Percentiles rank a stretch among this genome's conserved stretches.
phyloP scores from a whole-genome alignment of 768 basidiomycete genomes.

The Mycena chlorophos region DNA sequence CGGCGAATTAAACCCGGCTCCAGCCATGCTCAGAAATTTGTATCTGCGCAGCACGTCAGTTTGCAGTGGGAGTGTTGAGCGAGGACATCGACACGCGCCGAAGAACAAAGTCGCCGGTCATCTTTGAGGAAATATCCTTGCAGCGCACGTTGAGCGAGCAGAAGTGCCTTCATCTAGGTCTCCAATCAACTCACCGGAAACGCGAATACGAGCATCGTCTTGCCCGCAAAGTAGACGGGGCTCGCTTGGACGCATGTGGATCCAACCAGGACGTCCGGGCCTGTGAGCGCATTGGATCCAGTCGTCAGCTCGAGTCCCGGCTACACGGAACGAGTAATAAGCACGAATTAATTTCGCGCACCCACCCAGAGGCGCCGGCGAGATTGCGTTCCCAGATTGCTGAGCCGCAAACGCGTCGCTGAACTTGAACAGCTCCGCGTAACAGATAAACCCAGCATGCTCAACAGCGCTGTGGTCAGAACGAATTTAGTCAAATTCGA shows the following conservation, averaged over 20 bases:
- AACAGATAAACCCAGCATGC: background rate
- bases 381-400: background rate
- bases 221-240: background rate
- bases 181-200: background rate
- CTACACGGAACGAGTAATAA: background rate
- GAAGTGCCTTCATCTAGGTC: background rate
- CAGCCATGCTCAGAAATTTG: background rate
- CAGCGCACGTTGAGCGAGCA: background rate
- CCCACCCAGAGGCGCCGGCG: background rate
- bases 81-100: background rate
- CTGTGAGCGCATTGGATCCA: background rate
- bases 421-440: background rate
- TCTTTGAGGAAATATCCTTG: background rate
- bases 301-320: background rate
- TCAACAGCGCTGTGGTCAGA: background rate
- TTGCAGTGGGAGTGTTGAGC: background rate
- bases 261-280: background rate
- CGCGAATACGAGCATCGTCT: background rate
- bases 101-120: background rate
- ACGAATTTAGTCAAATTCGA: background rate
- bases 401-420: background rate
- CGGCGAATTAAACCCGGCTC: background rate
- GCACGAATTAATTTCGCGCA: background rate
- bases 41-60: background rate
- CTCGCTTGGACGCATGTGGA: background rate